These are phyloP conservation scores for Inosperma sp. DNA, from an alignment of 768 basidiomycete species.

Conservation along the genomic window DNA sequence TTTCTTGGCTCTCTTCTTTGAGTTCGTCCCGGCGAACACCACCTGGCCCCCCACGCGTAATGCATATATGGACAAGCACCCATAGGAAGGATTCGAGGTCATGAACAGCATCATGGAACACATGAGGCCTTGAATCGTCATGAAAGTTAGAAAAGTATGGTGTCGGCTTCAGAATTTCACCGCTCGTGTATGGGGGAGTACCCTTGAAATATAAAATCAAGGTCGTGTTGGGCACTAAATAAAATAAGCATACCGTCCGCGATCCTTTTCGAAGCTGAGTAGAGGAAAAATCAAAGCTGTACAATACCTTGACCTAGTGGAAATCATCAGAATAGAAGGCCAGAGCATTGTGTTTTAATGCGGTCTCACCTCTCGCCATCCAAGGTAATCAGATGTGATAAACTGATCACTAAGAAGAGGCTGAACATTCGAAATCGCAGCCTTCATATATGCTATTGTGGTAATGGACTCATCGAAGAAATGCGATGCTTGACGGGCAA, in stretches of 20 bases:
- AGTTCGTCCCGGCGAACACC: slow-evolving; percentile 4
- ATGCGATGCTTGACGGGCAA: neutral
- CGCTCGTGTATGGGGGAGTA: neutral
- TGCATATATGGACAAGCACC: slow-evolving; percentile 8
- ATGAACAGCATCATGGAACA: slow-evolving; percentile 8
- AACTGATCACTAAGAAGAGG: neutral
- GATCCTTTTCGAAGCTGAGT: neutral
- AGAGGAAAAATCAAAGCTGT: neutral
- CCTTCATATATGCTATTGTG: neutral
- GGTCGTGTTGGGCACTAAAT: neutral
- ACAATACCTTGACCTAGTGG: neutral
- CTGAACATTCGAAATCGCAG: neutral
- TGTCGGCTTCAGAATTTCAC: neutral
- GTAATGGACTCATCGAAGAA: neutral
- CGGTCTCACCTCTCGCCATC: neutral
- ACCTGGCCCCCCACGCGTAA: slow-evolving; percentile 5
- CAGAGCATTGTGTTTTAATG: neutral
- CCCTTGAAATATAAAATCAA: neutral
- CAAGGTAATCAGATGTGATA: neutral
- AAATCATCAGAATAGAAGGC: neutral
- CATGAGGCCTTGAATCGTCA: neutral
- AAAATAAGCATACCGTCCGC: neutral
- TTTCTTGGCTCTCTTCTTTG: neutral
- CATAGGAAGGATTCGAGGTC: slow-evolving; percentile 12
- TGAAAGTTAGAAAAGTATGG: neutral